Evolutionary conservation across 129 eudicot species (phyloP).

Genomic region (Pittosporum tobira): DNA sequence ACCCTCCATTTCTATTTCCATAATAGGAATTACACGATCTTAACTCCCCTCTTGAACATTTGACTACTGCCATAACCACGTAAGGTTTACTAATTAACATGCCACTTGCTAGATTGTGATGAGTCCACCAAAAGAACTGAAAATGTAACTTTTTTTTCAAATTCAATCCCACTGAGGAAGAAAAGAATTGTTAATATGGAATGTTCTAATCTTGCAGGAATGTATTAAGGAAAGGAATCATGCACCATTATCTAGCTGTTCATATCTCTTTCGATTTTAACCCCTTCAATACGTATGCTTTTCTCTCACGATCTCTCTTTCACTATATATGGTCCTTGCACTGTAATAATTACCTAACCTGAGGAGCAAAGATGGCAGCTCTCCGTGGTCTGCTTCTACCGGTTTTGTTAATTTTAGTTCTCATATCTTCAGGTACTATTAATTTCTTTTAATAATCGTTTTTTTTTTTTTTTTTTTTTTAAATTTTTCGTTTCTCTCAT

Average conservation of each 20-base stretch:
- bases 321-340: too few relatives aligned
- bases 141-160: neutral
- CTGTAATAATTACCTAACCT: too few relatives aligned
- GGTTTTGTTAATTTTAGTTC: neutral
- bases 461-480: too few relatives aligned
- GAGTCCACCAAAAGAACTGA: too few relatives aligned
- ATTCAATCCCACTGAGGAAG: slow-evolving; percentile 4
- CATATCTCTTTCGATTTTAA: neutral
- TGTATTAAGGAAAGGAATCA: slow-evolving; percentile 4
- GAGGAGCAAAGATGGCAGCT: neutral
- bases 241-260: neutral
- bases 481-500: neutral
- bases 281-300: neutral
- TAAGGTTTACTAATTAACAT: too few relatives aligned
- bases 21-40: too few relatives aligned
- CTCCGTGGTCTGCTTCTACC: neutral
- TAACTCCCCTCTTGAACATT: too few relatives aligned
- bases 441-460: neutral
- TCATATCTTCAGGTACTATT: slow-evolving; percentile 3
- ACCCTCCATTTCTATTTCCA: too few relatives aligned
- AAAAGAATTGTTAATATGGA: neutral
- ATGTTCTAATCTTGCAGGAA: slow-evolving; percentile 11
- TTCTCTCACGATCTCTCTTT: neutral
- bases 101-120: too few relatives aligned
- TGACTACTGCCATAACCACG: too few relatives aligned